A percentile compares a stretch with the other conserved stretches of the same genome.
Evolutionary conservation across 176 grass and related monocot species (phyloP).

Genomic region (Oryza brachyantha): DNA sequence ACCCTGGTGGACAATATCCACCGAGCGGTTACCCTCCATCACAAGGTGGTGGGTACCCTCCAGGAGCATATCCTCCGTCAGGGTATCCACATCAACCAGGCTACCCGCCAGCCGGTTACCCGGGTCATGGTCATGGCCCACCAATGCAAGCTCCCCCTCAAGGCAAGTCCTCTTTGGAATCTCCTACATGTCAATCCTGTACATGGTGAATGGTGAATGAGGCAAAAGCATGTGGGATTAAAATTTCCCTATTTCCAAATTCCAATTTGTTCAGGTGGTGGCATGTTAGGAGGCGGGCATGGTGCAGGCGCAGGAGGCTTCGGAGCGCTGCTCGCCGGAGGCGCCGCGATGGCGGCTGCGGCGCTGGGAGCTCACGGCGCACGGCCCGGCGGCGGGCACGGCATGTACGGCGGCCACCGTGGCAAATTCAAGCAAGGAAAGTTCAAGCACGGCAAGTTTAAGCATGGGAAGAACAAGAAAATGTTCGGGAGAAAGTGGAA

Average conservation of each 20-base stretch:
- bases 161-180: not conserved
- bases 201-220: not conserved
- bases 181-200: not conserved
- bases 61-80: not conserved
- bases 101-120: conserved; percentile 39
- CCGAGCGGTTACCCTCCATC: not conserved
- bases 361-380: conserved; percentile 55
- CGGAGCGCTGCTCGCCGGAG: conserved; percentile 47
- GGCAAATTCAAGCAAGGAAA: conserved; percentile 69
- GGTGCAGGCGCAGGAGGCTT: conserved; percentile 48
- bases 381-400: conserved; percentile 45
- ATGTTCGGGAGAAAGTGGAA: conserved; percentile 52
- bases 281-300: conserved; percentile 44
- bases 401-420: conserved; percentile 33
- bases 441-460: conserved; percentile 68
- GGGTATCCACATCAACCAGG: conserved; percentile 18
- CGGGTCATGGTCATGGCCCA: conserved; percentile 25
- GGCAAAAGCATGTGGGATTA: not conserved
- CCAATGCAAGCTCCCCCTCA: conserved; percentile 13
- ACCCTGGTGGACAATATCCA: not conserved
- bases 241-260: not conserved
- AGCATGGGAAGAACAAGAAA: conserved; percentile 44
- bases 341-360: conserved; percentile 39
- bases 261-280: conserved; percentile 16
- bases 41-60: not conserved